These are phyloP conservation scores for Solidago caesia DNA, from an alignment of 129 eudicot species.

Conservation along the genomic window DNA sequence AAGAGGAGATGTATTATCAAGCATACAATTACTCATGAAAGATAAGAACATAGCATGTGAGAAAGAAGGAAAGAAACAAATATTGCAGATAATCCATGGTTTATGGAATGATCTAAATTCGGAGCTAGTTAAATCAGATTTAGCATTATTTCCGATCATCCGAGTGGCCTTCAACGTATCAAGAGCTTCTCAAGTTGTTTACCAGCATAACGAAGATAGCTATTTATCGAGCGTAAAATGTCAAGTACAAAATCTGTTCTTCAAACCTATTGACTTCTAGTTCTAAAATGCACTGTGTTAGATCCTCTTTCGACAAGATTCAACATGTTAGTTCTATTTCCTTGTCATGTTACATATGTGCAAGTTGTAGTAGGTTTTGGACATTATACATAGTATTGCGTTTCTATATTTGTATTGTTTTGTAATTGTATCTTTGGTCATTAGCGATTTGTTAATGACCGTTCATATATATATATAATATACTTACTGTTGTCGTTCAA, in stretches of 20 bases:
- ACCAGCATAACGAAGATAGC: conserved; percentile 48
- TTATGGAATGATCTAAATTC: conserved; percentile 50
- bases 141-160: conserved; percentile 34
- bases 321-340: no score
- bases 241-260: conserved; percentile 45
- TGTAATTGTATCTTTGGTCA: no score
- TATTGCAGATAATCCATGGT: conserved; percentile 25
- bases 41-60: conserved; percentile 40
- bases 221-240: conserved; percentile 44
- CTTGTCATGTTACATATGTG: no score
- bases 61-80: conserved; percentile 35
- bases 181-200: conserved; percentile 56
- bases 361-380: no score
- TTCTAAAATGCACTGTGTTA: not conserved
- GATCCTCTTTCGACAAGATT: no score
- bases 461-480: no score
- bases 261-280: conserved; percentile 35
- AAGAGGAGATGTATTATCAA: conserved; percentile 51
- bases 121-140: conserved; percentile 29
- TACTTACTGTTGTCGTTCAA: no score
- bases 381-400: no score
- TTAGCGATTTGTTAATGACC: no score
- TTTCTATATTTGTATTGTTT: no score
- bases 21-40: conserved; percentile 46
- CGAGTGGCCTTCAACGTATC: conserved; percentile 45